Evolutionary conservation across 1,284 basidiomycete species (phyloP).

Genomic region (Puccinia horiana): DNA sequence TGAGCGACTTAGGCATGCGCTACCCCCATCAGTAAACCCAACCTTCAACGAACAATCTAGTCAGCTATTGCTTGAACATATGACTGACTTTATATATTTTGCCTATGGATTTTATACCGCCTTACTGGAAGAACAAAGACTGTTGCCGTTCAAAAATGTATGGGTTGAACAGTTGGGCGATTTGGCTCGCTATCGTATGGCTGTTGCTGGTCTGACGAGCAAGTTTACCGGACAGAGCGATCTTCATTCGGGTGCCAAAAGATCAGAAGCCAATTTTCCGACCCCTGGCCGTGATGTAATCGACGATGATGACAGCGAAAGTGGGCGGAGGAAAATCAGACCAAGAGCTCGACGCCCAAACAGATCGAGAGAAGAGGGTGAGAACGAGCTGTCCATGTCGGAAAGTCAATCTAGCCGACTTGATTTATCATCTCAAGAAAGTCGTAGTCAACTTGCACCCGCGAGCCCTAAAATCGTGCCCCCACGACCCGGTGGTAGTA

Average conservation of each 20-base stretch:
- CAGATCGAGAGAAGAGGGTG: not conserved
- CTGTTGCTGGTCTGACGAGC: conserved; percentile 65
- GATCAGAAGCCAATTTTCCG: not conserved
- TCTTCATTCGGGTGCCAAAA: conserved; percentile 60
- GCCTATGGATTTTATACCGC: conserved; percentile 91
- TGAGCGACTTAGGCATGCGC: conserved; percentile 78
- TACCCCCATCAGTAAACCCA: conserved; percentile 63
- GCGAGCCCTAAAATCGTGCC: not conserved
- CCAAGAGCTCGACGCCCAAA: conserved; percentile 1
- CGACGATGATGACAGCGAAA: not conserved
- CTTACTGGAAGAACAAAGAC: conserved; percentile 77
- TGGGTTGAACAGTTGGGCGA: conserved; percentile 98
- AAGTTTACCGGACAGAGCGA: conserved; percentile 56
- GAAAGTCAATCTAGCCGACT: conserved; percentile 17
- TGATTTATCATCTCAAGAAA: conserved; percentile 9
- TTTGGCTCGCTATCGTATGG: conserved; percentile 90
- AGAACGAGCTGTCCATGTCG: not conserved
- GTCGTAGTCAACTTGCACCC: conserved; percentile 13
- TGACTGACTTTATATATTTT: conserved; percentile 89
- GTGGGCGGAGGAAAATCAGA: not conserved
- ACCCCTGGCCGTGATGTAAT: not conserved
- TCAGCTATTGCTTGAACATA: conserved; percentile 65
- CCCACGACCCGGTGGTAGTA: conserved; percentile 62
- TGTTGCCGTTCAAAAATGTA: conserved; percentile 71
- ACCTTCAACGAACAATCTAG: conserved; percentile 29